A percentile compares a stretch with the other conserved stretches of the same genome.
Evolutionary conservation across 192 early-diverging fungal species (phyloP).

Genomic region (Irineochytrium annulatum): DNA sequence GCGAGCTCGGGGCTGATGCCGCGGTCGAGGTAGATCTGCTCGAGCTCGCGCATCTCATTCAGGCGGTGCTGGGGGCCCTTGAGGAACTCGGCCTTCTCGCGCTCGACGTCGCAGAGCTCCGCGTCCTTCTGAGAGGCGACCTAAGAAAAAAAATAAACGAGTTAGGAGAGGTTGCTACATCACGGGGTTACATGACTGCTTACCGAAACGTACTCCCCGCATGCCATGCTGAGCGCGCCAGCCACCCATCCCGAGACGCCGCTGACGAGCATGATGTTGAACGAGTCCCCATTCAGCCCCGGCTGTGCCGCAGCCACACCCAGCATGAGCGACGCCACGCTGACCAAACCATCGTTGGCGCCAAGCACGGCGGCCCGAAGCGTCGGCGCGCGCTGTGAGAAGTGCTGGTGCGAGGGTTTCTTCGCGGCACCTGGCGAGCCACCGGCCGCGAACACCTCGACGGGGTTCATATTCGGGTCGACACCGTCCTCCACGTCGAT

Average conservation of each 20-base stretch:
- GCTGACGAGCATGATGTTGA: constrained; percentile 36
- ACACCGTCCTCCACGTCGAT: no score
- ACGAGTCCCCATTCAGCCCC: no score
- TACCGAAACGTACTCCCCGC: constrained; percentile 31
- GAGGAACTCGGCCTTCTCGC: constrained; percentile 35
- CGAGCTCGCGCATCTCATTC: constrained; percentile 38
- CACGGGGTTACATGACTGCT: no score
- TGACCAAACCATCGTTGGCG: constrained; percentile 48
- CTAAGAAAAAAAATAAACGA: constrained; percentile 24
- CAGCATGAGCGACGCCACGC: constrained; percentile 38
- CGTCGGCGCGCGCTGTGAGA: no score
- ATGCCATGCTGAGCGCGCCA: constrained; percentile 46
- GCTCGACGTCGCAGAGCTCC: constrained; percentile 36
- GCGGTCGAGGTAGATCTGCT: constrained; percentile 33
- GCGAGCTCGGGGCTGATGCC: constrained; percentile 37
- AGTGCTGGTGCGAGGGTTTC: no score
- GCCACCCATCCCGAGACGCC: constrained; percentile 41
- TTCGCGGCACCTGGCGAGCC: no score
- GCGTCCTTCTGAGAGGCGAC: constrained; percentile 46
- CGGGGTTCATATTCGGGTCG: no score
- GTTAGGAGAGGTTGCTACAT: not conserved
- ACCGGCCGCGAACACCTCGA: no score
- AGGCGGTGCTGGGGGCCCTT: constrained; percentile 34
- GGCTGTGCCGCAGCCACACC: constrained; percentile 15
- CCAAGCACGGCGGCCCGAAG: constrained; percentile 46